These are phyloP conservation scores for Pestalotiopsis sp. DNA, from an alignment of 2,329 filamentous ascomycete species.

Conservation along the genomic window DNA sequence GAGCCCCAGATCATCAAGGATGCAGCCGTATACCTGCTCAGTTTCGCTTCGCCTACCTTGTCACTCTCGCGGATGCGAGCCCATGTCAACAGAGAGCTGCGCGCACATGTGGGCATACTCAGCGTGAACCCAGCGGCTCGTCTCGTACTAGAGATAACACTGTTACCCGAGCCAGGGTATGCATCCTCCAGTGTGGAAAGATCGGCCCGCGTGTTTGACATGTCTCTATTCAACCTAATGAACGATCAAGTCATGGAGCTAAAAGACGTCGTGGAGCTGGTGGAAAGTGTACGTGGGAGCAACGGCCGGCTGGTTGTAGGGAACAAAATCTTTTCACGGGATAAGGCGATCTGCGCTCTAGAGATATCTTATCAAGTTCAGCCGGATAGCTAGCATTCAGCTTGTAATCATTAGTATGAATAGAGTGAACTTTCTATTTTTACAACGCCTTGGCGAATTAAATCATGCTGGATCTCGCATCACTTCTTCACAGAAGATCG, in stretches of 20 bases:
- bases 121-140: constrained; percentile 24
- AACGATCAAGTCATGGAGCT: constrained; percentile 32
- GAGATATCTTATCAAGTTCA: too few species aligned
- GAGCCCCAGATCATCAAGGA: background rate
- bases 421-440: too few species aligned
- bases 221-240: constrained; percentile 32
- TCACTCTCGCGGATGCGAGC: background rate
- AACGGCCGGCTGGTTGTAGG: too few species aligned
- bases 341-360: too few species aligned
- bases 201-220: constrained; percentile 29
- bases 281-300: constrained; percentile 16
- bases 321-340: too few species aligned
- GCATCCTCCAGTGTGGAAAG: constrained; percentile 24
- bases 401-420: too few species aligned
- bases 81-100: constrained; percentile 29
- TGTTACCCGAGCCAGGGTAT: constrained; percentile 26
- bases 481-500: too few species aligned
- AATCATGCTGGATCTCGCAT: too few species aligned
- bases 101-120: constrained; percentile 34
- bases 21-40: constrained; percentile 7
- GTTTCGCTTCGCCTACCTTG: background rate
- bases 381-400: too few species aligned
- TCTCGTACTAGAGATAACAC: constrained; percentile 29
- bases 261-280: constrained; percentile 29
- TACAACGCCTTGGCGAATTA: too few species aligned